Percentiles rank a stretch among this genome's conserved stretches.
phyloP scores from a whole-genome alignment of 2,329 filamentous ascomycete genomes.

The Clarireedia hainanense region DNA sequence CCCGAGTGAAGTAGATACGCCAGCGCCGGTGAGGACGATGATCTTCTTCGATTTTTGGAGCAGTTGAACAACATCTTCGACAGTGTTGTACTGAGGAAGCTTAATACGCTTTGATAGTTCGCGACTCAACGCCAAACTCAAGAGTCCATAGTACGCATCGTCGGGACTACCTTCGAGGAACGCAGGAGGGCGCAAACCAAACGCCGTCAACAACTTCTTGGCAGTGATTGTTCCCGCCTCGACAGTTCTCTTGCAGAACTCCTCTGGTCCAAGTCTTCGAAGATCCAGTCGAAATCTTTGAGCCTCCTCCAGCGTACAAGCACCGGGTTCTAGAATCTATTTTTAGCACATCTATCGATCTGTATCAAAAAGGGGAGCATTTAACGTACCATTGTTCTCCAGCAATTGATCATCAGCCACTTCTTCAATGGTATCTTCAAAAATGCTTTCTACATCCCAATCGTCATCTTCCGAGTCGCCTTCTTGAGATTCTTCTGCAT shows the following conservation, averaged over 20 bases:
- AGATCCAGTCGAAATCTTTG: conserved; percentile 61
- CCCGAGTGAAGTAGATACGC: conserved; percentile 92
- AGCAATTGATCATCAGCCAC: conserved; percentile 39
- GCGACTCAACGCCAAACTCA: conserved; percentile 70
- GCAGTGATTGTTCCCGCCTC: conserved; percentile 62
- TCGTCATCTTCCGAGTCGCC: conserved; percentile 16
- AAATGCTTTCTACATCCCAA: conserved; percentile 32
- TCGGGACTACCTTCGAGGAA: conserved; percentile 70
- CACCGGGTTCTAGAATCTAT: conserved; percentile 18
- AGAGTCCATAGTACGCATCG: conserved; percentile 64
- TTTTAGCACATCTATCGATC: conserved; percentile 17
- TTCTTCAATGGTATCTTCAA: conserved; percentile 39
- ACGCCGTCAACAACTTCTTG: conserved; percentile 79
- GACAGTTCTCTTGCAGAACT: conserved; percentile 68
- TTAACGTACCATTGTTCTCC: conserved; percentile 32
- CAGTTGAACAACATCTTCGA: conserved; percentile 79
- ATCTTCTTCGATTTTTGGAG: conserved; percentile 72
- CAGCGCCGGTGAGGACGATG: conserved; percentile 88
- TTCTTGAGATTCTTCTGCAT: neutral
- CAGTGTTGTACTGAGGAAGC: conserved; percentile 68
- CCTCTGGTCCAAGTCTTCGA: conserved; percentile 66
- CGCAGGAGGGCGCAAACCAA: conserved; percentile 65
- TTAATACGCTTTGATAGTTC: conserved; percentile 79
- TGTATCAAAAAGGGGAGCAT: neutral
- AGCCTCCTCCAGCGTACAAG: conserved; percentile 62